Evolutionary conservation across 73 alveolate genomes (phyloP), one percentile per base, ranked within the genome.

Genomic region (Stentor coeruleus): DNA sequence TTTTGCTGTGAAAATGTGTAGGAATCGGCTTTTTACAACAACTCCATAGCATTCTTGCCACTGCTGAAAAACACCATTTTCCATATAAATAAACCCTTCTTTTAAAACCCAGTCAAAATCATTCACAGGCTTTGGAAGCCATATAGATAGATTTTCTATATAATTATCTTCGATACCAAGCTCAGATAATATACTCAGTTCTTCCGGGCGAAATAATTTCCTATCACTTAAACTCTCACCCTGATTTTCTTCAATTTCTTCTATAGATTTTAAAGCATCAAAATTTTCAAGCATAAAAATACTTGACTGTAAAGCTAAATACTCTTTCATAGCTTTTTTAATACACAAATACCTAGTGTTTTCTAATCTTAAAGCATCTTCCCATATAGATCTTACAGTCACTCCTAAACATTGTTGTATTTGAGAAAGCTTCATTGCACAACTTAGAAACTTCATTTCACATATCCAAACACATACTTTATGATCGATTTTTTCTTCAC

Each of bases 21-120:
- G 20, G 20, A 49, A 49, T 20, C 66, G 6, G 20, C 66, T 49
- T 20, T 49, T 49, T 11, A 49, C 66, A 49, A 49, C 20, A 49
- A 49, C 28, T 49, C 66, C 66, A 49, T 11, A 49, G 66, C 66
- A 49, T 49, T 49, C 66, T 20, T 49, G 66, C 66, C 66, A 49
- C 66, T 49, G 66, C 66, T 49, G 66, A 49, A 49, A 49, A 49
- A 49, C 66, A 11, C 66, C 66, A 49, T 49, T 49, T 49, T 49
- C 66, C 6, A 49, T 49, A 6, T 11, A 49, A 49, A 49, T 49
- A 49, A 20, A 20, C 20, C 66, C 66, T 49, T 49, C 66, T 20
- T 49, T 49, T 6, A 49, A 11, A 6, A 49, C 66, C 66, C 66
- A 49, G 6, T 49, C 66, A 49, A 49, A 49, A 49, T 49, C 66